phyloP scores from a whole-genome alignment of 176 grass and related monocot species.

The Alloteropsis semialata region DNA sequence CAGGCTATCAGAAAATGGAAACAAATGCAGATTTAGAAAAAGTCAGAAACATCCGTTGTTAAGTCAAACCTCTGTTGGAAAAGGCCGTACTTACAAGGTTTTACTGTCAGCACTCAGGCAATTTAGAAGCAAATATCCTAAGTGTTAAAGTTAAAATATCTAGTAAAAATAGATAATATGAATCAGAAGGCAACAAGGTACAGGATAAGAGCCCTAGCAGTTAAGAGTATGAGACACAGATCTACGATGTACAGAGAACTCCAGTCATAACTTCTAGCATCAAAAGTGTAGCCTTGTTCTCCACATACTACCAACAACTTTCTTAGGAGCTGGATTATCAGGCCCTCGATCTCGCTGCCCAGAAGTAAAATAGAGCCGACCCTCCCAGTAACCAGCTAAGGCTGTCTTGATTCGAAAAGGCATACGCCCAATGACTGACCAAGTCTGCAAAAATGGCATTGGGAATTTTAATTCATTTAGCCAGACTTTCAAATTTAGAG shows the following conservation, averaged over 20 bases:
- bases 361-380: constrained; percentile 87
- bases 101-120: too few species aligned
- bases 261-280: background rate
- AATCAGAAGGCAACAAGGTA: constrained; percentile 18
- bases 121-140: too few species aligned
- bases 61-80: background rate
- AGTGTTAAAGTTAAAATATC: background rate
- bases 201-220: constrained; percentile 3
- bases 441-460: constrained; percentile 45
- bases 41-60: background rate
- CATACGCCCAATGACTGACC: constrained; percentile 75
- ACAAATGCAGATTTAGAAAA: background rate
- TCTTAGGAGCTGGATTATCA: constrained; percentile 70
- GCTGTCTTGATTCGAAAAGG: constrained; percentile 82
- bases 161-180: background rate
- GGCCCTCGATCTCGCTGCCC: constrained; percentile 77
- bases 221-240: background rate
- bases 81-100: background rate
- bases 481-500: background rate
- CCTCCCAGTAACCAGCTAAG: constrained; percentile 73
- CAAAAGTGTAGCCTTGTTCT: constrained; percentile 59
- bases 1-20: constrained; percentile 8
- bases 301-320: constrained; percentile 75
- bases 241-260: background rate
- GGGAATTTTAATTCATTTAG: background rate